Base-by-base conservation (phyloP, 768 basidiomycete genomes). In the Piloderma croceum region DNA sequence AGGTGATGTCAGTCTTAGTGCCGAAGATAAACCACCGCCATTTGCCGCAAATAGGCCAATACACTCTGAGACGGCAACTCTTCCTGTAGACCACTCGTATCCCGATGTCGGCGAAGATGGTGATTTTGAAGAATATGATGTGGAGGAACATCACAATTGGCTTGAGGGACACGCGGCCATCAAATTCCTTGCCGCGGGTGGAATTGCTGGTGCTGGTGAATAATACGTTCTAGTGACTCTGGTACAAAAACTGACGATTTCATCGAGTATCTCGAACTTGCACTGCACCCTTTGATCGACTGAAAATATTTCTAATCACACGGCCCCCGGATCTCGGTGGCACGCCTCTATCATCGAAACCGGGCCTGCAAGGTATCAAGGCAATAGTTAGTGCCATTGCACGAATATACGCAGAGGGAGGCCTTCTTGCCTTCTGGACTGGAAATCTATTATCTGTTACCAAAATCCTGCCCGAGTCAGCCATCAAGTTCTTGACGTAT, bases 381-480 rank as follows among this genome's bases (percentile, higher is more conserved):
- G 73, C 83, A 21, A 80, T 99, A 17, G 68, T 66, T 23, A 70
- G 71, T 31, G 96, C 92, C 3, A 69, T 92, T 22, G 66, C 69
- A 23, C 79, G 83, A 36, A 89, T 99, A 53, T 96, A 96, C 57
- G 63, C 77, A 1, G 91, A 97, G 61, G 90, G 90, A 23, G 92
- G 92, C 6, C 64, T 96, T 12, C 70, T 82, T 37, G 88, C 83
- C 3, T 99, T 98, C 60, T 99, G 96, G 94, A 91, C 92, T n/a
- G 96, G 96, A 5, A 96, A 91, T 56, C 85, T 83, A 24, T 70
- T 99, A 39, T 97, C 93, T 35, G 86, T 97, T 20, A 75, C 80
- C 38, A 98, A 98, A 70, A 96, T 98, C 47, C 87, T 97, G 47
- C 93, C 93, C 4, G 94, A 98, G 69, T 97, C 91, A 34, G 96